Evolutionary conservation across 2,329 filamentous ascomycete genomes (phyloP).

Genomic region (Amauroascus niger): DNA sequence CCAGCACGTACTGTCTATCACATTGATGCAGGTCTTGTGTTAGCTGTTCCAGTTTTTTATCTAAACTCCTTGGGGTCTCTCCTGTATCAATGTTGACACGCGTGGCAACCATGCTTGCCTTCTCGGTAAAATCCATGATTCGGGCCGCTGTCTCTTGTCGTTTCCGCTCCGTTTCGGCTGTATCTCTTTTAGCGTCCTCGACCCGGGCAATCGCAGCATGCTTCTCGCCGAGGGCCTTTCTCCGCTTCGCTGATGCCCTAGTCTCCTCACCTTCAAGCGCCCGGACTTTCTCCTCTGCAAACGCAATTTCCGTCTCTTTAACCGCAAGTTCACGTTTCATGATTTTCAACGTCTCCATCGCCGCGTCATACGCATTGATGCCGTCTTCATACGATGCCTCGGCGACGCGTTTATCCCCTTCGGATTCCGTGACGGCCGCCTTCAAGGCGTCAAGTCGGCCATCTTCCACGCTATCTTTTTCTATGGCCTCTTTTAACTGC

Average conservation of each 20-base stretch:
- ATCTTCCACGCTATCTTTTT: constrained; percentile 52
- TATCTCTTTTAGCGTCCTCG: constrained; percentile 42
- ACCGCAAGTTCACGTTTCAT: constrained; percentile 29
- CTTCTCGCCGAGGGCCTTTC: constrained; percentile 50
- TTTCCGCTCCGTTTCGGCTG: constrained; percentile 39
- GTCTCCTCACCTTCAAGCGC: constrained; percentile 48
- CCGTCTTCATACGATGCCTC: constrained; percentile 43
- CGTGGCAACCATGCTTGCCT: constrained; percentile 47
- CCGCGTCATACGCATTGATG: constrained; percentile 34
- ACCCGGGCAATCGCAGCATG: constrained; percentile 50
- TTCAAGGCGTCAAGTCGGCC: constrained; percentile 53
- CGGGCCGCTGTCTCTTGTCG: constrained; percentile 39
- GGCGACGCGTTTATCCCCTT: constrained; percentile 38
- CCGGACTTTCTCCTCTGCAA: constrained; percentile 29
- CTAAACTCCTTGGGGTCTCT: constrained; percentile 50
- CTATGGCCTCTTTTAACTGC: constrained; percentile 57
- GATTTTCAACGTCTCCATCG: constrained; percentile 33
- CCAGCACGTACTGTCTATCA: constrained; percentile 39
- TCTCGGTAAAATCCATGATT: constrained; percentile 46
- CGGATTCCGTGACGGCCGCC: constrained; percentile 48
- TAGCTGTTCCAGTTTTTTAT: constrained; percentile 44
- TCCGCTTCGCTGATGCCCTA: constrained; percentile 42
- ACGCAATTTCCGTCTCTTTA: constrained; percentile 29
- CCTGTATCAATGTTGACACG: constrained; percentile 55
- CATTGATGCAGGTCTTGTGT: constrained; percentile 50